Evolutionary conservation across 805 yeast genomes (phyloP), one percentile per base, ranked within the genome.

Genomic region (Jamesozyma jinghongensis): DNA sequence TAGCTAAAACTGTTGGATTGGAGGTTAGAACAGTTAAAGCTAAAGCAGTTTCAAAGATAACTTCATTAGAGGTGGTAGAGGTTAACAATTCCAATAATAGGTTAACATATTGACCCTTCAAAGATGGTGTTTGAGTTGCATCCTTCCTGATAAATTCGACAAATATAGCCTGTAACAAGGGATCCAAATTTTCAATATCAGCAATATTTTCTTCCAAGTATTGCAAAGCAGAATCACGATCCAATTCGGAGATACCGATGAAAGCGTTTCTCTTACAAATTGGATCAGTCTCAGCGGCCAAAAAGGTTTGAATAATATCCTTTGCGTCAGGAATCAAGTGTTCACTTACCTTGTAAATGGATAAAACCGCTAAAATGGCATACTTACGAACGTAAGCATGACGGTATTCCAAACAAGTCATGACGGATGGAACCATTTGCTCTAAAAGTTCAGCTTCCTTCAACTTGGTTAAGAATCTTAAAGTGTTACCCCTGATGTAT

Each of bases 381-480:
- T 92, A 90, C 63, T 92, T 92, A 61, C 99, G 81, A 47, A 92
- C 98, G 57, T 94, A 92, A 8, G 97, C 95, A 65, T 92, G 97
- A 52, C 98, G 82, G 66, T 92, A 96, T 51, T 85, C 95, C 53
- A 94, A 70, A 67, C 97, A 87, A 43, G 78, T 77, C 55, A 96
- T 77, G 34, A 87, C 88, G 32, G 92, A 80, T 25, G 97, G 96
- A 32, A 92, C 92, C 64, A 92, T 74, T 40, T 97, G 95, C 66
- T 94, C 98, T 59, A 92, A 73, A 49, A 92, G 74, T 62, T 92
- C 98, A 2, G 94, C 82, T 67, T 92, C 97, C 58, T 79, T 82
- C 59, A 92, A 72, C 61, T 92, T 94, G 45, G 90, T 77, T 57
- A 94, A 73, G 63, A 87, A 90, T 56, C 97, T 78, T 63, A 92